Evolutionary conservation across 139 green algal species (phyloP), one percentile per base, ranked within the genome.

Genomic region (Chlorella vulgaris): DNA sequence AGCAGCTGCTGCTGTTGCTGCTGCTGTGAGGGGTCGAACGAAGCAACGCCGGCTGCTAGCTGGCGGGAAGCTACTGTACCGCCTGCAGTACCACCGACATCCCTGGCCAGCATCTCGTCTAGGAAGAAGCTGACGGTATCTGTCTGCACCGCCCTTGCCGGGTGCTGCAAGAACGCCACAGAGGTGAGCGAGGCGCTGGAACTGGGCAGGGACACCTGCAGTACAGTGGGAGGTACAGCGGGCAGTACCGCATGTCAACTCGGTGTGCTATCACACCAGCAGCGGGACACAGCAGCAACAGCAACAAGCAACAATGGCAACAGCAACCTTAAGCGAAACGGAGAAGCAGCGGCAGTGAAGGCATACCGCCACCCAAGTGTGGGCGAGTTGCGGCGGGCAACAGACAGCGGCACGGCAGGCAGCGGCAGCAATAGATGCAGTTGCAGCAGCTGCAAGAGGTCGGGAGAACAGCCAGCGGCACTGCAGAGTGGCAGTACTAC

Each of bases 1-100:
- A 80, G 58, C 35, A 61, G 58, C 60, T 71, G 75, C 39, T 62
- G n/a, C 2, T 76, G 38, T 39, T 35, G 60, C 29, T 35, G 39
- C 10, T 19, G n/a, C n/a, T n/a, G n/a, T n/a, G n/a, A n/a, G n/a
- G n/a, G n/a, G n/a, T n/a, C n/a, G n/a, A 10, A 29, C 31, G 40
- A 28, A 36, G 68, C 68, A 38, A 24, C 2, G 4, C 39, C 7
- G 63, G 43, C 70, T 66, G 31, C 4, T 3, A 40, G n/a, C 60
- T n/a, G n/a, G n/a, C n/a, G n/a, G n/a, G n/a, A n/a, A n/a, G n/a
- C n/a, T n/a, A n/a, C n/a, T n/a, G n/a, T n/a, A n/a, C n/a, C 4
- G 63, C 33, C 22, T 42, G 63, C 33, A 26, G 4, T 43, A 24
- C 63, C 10, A 1, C 70, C 35, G 7, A 65, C 70, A 66, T 40